Base-by-base conservation (phyloP, 176 grass and related monocot species). In the Alopecurus myosuroides region DNA sequence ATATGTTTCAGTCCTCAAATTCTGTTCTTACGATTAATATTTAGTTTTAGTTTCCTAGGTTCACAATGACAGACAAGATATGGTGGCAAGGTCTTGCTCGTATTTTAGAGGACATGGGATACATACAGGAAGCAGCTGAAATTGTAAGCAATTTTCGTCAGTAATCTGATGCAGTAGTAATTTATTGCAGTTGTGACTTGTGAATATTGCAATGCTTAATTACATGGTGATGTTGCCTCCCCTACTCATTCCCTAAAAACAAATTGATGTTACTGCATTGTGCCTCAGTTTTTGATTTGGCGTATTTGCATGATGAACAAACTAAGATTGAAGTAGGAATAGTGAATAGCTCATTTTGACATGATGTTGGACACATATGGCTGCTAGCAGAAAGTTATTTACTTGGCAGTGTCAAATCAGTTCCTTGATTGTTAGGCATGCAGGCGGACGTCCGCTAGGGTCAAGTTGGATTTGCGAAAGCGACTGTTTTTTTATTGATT, bases 81-180 rank as follows among this genome's bases (percentile, higher is more conserved):
- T 92, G 93, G 93, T 98, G 96, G 96, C 91, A 90, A 92, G 91
- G 96, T 26, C 93, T 95, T 92, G 85, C 89, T 85, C 85, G 78
- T 30, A 86, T 92, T 80, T 80, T 98, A 83, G 91, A 90, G 52
- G 70, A 68, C 60, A 77, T 79, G 88, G 76, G 87, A 71, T 98
- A 86, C 74, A 81, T 98, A 87, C 88, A 69, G 50, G 96, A 98
- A 92, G 91, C 81, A 78, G 93, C 91, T 94, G 65, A 75, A 89
- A 87, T 29, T 57, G 96, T 98, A 92, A 90, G 96, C 29, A 48
- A 67, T 82, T 86, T 65, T 68, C 19, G 66, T 56, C 66, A 83
- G 41, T 73, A 82, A 62, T 14, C 6, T 72, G 26, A 82, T 77
- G 53, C 44, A 77, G 25, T 64, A 39, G 9, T 39, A 62, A 30